Evolutionary conservation across 2,329 filamentous ascomycete species (phyloP).

Genomic region (Apiospora pterosperma): DNA sequence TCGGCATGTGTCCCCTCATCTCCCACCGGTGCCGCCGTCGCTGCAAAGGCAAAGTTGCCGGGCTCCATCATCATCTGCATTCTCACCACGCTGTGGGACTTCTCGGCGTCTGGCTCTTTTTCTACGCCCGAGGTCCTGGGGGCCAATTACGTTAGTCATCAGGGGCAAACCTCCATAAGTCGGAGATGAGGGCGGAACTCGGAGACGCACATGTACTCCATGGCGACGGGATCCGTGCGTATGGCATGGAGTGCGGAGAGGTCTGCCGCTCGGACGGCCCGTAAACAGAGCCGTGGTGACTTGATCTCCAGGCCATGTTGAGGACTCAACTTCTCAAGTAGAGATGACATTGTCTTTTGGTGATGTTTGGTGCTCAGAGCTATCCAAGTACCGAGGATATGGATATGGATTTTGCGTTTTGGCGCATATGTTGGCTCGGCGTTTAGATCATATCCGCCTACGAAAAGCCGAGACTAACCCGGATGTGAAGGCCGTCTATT

Average conservation of each 20-base stretch:
- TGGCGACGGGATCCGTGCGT: neutral
- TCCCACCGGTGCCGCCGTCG: neutral
- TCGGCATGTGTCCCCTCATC: neutral
- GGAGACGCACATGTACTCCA: neutral
- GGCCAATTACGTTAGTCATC: neutral
- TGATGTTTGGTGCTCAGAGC: too few relatives aligned
- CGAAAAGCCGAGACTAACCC: neutral
- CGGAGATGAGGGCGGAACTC: neutral
- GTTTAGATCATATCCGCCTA: neutral
- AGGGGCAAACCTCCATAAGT: accelerated
- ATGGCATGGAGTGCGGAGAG: slow-evolving; percentile 32
- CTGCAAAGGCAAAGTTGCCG: neutral
- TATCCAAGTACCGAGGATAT: too few relatives aligned
- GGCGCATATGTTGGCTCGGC: neutral
- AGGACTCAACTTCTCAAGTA: neutral
- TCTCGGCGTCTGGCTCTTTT: neutral
- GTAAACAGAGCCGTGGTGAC: slow-evolving; percentile 20
- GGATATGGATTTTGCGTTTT: too few relatives aligned
- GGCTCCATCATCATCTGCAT: neutral
- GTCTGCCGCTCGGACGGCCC: slow-evolving; percentile 33
- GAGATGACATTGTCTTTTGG: neutral
- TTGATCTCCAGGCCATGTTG: neutral
- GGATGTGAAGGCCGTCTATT: neutral
- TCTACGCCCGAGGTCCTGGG: neutral
- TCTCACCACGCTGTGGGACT: neutral